Base-by-base conservation (phyloP, 768 basidiomycete genomes). In the Heimioporus sp. region DNA sequence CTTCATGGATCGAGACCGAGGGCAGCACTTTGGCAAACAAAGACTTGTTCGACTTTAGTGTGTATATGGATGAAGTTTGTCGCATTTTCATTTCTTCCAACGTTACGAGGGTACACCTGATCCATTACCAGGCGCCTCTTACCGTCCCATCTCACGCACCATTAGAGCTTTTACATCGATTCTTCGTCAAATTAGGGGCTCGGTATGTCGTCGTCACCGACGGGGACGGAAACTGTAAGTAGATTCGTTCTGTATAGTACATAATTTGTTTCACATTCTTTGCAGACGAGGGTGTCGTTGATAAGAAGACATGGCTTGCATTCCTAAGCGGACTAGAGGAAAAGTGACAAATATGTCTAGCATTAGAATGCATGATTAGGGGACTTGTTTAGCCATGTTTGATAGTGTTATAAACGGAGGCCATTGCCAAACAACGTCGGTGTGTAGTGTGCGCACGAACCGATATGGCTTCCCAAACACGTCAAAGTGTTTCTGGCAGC, bases 101-200 rank as follows among this genome's bases (percentile, higher is more conserved):
- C 17, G 36, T 28, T 38, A 8, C 24, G 2, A 40, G 24, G 34
- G 53, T 50, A n/a, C 38, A 39, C 10, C 24, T 49, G 39, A 55
- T 10, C 31, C 32, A 8, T 49, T 51, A 30, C 3, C 45, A 93
- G 88, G 93, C 96, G 1, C 97, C 97, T 0, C 74, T 98, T 50
- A 90, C 86, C 0, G 81, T 98, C 36, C 84, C 85, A 52, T 82
- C 81, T 1, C 86, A 94, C 61, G 87, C 92, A 2, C 92, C 97
- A 1, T 76, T 98, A 65, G 92, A 97, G 68, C 80, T 98, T 44
- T 78, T 98, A 0, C 96, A 98, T 64, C 92, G 92, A 65, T 82
- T 96, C 64, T 98, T 98, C 62, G 86, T 85, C 52, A 98, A 98
- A 68, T 81, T 98, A 17, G 97, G 97, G 0, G 90, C 92, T 11